phyloP scores from a whole-genome alignment of 176 grass and related monocot genomes.

The Ensete ventricosum region DNA sequence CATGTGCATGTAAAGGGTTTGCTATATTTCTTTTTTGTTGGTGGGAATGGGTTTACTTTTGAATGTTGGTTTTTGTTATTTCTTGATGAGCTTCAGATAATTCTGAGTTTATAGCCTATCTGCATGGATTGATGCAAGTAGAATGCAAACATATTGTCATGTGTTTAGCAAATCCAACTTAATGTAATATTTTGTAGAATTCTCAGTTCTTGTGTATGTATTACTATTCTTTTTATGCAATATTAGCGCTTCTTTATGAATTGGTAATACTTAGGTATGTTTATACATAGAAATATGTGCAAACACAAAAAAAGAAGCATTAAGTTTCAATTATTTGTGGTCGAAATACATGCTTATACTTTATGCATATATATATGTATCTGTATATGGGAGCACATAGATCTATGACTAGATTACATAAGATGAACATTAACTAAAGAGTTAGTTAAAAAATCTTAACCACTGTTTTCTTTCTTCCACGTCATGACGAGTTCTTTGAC shows the following conservation, averaged over 20 bases:
- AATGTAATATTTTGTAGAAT: not conserved
- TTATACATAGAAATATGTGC: too few species aligned
- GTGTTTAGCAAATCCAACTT: not conserved
- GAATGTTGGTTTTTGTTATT: not conserved
- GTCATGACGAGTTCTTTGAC: too few species aligned
- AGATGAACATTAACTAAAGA: too few species aligned
- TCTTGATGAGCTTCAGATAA: not conserved
- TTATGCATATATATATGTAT: not conserved
- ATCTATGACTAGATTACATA: too few species aligned
- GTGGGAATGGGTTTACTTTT: not conserved
- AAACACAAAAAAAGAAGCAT: too few species aligned
- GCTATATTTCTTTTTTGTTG: not conserved
- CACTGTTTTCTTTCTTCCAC: not conserved
- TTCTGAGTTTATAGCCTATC: not conserved
- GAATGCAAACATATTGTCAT: not conserved
- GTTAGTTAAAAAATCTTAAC: not conserved
- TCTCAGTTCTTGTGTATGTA: not conserved
- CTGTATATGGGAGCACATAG: too few species aligned
- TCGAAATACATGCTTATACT: not conserved
- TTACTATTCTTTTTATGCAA: not conserved
- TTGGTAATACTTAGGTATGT: too few species aligned
- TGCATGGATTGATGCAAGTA: not conserved
- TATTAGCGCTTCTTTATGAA: not conserved
- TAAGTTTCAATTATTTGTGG: not conserved
- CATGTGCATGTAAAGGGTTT: not conserved